A percentile compares a stretch with the other conserved stretches of the same genome.
These are phyloP conservation scores for Pseudogymnoascus sp. DNA, from an alignment of 2,329 filamentous ascomycete genomes.

Conservation along the genomic window DNA sequence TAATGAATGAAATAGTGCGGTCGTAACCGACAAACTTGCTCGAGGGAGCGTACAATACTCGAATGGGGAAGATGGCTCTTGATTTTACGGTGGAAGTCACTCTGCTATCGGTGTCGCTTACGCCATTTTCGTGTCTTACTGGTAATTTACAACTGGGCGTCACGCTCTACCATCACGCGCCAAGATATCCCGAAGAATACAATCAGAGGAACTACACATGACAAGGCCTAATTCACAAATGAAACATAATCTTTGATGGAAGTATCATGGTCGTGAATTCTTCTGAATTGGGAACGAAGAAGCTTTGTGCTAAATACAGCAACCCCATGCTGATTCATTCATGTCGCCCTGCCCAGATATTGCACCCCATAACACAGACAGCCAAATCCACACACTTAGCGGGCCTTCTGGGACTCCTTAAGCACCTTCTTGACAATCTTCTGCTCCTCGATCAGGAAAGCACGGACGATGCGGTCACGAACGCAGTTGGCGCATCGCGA, in stretches of 20 bases:
- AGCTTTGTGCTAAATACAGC: constrained; percentile 28
- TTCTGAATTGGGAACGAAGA: constrained; percentile 23
- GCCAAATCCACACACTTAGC: constrained; percentile 22
- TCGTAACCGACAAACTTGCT: neutral
- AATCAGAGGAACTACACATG: neutral
- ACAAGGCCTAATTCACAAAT: neutral
- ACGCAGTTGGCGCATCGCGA: constrained; percentile 98
- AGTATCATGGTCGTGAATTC: constrained; percentile 8
- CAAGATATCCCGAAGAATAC: neutral
- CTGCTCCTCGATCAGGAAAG: constrained; percentile 99
- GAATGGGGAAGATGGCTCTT: neutral
- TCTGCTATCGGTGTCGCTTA: neutral
- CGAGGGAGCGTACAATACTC: neutral
- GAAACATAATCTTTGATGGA: neutral
- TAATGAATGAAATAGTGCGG: neutral
- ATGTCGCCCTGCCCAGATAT: constrained; percentile 26
- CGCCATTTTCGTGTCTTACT: neutral
- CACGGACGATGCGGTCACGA: constrained; percentile 93
- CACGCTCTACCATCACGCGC: neutral
- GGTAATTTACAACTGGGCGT: neutral
- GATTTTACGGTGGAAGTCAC: neutral
- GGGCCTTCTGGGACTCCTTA: constrained; percentile 73
- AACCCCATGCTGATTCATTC: constrained; percentile 25
- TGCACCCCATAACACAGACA: constrained; percentile 27
- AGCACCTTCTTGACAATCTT: constrained; percentile 99